Evolutionary conservation across 2,329 filamentous ascomycete genomes (phyloP).

Genomic region (Emergomyces orientalis): DNA sequence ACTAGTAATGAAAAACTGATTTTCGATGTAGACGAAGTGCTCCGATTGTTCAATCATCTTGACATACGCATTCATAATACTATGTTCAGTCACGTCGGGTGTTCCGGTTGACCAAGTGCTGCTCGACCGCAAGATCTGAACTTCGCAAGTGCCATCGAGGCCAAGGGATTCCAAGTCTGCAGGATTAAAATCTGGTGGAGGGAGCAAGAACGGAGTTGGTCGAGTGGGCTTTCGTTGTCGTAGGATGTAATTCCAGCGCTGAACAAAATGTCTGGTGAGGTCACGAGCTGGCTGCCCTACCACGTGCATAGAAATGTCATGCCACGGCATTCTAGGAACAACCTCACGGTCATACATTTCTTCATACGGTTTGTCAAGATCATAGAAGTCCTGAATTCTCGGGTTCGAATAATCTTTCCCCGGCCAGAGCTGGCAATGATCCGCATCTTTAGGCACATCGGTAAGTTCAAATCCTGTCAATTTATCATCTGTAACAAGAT

Average conservation of each 20-base stretch:
- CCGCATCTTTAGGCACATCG: slow-evolving; percentile 62
- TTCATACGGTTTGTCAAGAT: slow-evolving; percentile 80
- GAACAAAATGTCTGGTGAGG: slow-evolving; percentile 88
- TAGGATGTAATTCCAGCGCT: slow-evolving; percentile 93
- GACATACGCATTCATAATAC: slow-evolving; percentile 80
- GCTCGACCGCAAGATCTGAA: slow-evolving; percentile 88
- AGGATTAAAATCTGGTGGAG: slow-evolving; percentile 81
- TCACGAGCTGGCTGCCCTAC: slow-evolving; percentile 84
- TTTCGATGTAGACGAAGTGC: slow-evolving; percentile 96
- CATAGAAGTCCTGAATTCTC: slow-evolving; percentile 88
- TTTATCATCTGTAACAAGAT: slow-evolving; percentile 77
- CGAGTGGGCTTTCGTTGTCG: slow-evolving; percentile 87
- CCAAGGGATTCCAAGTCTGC: slow-evolving; percentile 81
- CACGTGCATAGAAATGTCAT: slow-evolving; percentile 86
- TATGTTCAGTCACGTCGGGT: slow-evolving; percentile 54
- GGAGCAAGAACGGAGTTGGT: slow-evolving; percentile 85
- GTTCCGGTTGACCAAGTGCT: slow-evolving; percentile 55
- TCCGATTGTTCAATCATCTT: slow-evolving; percentile 66
- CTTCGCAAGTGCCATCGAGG: slow-evolving; percentile 86
- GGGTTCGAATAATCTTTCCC: slow-evolving; percentile 99
- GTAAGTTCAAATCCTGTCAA: slow-evolving; percentile 63
- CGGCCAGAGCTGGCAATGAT: slow-evolving; percentile 89
- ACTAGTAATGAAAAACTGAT: slow-evolving; percentile 91
- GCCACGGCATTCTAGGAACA: slow-evolving; percentile 95
- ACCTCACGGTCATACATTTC: slow-evolving; percentile 93